Base-by-base conservation (phyloP, 2,329 filamentous ascomycete species). In the Colletotrichum theobromicola region DNA sequence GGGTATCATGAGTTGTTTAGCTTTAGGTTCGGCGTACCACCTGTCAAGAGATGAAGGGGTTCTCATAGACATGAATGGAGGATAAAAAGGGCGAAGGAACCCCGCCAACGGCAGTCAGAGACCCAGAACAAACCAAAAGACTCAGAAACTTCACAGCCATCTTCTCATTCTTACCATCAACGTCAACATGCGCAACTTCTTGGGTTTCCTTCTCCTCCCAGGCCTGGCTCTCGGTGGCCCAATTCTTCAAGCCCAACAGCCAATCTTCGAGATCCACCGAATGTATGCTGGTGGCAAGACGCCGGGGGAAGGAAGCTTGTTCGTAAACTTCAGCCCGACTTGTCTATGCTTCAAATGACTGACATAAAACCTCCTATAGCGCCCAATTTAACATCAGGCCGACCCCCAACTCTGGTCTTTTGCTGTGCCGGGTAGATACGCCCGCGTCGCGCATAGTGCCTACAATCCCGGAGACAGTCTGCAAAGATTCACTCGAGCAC, bases 371-470 rank as follows among this genome's bases (percentile, higher is more conserved):
- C 3, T 21, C 6, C n/a, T 50, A 7, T 2, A 50, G 42, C 24
- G 42, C 42, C 24, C 21, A 28, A 46, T 70, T 70, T 32, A 16
- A 12, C 13, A 46, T 75, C 24, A 61, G 35, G 26, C 63, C 69
- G 12, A 76, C 72, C 4, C 57, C 58, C 18, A 64, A 63, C 35
- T 68, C 75, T 28, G 58, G 46, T 34, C 75, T 75, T 30, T 35
- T 73, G n/a, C 64, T 61, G n/a, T 76, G 75, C 35, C 67, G 67
- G n/a, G 50, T 72, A 21, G 57, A 53, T 16, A 72, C 63, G 26
- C 68, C 68, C 21, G 74, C 66, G 21, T 50, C 42, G n/a, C 58
- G 72, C 8, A 50, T 62, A 9, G 72, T 76, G 5, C 75, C 75
- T 4, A 74, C 68, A 28, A 35, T 75, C 16, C 24, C 34, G n/a